Conservation (phyloP, 495 filamentous ascomycete genomes). For the Venustampulla echinocandica region DNA sequence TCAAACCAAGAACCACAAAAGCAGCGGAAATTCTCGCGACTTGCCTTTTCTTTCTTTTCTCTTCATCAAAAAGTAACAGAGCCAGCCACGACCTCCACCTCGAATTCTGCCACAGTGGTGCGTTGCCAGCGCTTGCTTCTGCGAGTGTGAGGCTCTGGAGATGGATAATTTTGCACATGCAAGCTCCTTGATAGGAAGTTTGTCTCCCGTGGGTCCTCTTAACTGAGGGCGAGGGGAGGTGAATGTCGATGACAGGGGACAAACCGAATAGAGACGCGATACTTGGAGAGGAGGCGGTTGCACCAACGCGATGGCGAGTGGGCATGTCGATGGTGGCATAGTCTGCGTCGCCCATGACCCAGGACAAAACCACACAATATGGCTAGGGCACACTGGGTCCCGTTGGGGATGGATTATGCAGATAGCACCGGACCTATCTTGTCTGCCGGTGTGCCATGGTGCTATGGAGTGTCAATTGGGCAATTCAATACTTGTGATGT, state of each 20-base stretch:
- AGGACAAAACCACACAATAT: no score
- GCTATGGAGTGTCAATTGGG: no score
- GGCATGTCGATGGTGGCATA: no score
- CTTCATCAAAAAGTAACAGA: slow-evolving; percentile 51
- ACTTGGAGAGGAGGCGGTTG: no score
- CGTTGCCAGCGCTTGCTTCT: slow-evolving; percentile 49
- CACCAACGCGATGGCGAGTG: no score
- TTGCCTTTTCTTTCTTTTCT: slow-evolving; percentile 30
- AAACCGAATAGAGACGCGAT: no score
- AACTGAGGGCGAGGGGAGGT: slow-evolving; percentile 21
- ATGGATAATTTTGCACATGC: slow-evolving; percentile 19
- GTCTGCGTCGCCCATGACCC: no score
- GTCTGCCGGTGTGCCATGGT: no score
- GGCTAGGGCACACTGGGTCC: no score
- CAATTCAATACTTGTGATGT: no score
- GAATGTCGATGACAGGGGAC: slow-evolving; percentile 27
- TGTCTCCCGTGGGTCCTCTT: slow-evolving; percentile 22
- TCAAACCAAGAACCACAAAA: slow-evolving; percentile 12
- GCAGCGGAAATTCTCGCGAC: slow-evolving; percentile 6
- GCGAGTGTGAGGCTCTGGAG: slow-evolving; percentile 42
- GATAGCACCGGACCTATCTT: no score
- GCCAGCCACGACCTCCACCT: slow-evolving; percentile 57
- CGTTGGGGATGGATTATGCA: no score
- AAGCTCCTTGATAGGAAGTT: slow-evolving; percentile 26
- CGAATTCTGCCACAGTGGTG: slow-evolving; percentile 47